Evolutionary conservation across 2,329 filamentous ascomycete genomes (phyloP), one percentile per base, ranked within the genome.

Genomic region (Phaeophleospora eucalypticola): DNA sequence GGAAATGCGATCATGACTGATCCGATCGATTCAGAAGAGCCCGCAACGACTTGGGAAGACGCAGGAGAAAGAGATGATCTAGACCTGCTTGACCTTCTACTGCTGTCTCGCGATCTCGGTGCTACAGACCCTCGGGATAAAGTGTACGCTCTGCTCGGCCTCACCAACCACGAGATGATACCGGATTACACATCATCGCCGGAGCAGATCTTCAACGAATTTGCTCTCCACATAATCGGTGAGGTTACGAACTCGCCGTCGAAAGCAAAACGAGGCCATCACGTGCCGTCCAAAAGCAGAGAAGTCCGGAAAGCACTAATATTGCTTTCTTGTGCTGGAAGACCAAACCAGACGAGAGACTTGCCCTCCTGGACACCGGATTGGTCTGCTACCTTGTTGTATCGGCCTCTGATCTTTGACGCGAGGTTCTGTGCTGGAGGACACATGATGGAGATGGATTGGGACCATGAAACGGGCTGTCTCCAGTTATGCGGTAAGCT

Each of bases 91-190:
- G 61, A 64, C 17, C 49, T 64, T 2, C 51, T 64, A 7, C 46
- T 64, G 7, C 60, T 64, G 52, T 63, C 61, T 6, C 52, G 61
- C 24, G 50, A 58, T 35, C 46, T 63, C 8, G 57, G 54, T 15
- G 58, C 61, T 2, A 59, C 56, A 10, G 61, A 61, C 46, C 59
- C 60, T 16, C 43, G 58, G 18, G 58, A 63, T 42, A 60, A 62
- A 40, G 51, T 63, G 10, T 62, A 61, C 44, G 61, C 57, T 6
- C 43, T 62, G 9, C 48, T 62, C 3, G 62, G 62, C 8, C 43
- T 64, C 9, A 56, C 57, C 10, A 56, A 54, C 21, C 53, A 62
- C 32, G 52, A 62, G 7, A 54, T 61, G 36, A 44, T 46, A 10
- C 53, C 56, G 8, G 59, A 63, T 32, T 63, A 63, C 45, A 48